phyloP scores from a whole-genome alignment of 2,329 filamentous ascomycete genomes.

The Phaeoacremonium minimum region DNA sequence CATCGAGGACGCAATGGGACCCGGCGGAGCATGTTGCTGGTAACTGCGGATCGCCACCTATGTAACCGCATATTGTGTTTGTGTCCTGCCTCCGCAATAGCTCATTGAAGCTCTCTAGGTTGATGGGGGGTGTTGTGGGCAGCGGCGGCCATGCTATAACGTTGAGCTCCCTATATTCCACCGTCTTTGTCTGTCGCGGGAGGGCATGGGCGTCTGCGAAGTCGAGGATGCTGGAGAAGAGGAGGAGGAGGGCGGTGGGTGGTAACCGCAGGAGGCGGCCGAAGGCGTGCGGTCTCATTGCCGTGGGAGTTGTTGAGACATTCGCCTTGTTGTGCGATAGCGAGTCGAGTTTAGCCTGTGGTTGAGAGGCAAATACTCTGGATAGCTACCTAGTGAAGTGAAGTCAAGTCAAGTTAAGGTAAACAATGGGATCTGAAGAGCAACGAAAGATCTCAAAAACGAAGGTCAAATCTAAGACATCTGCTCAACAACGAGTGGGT shows the following conservation, averaged over 20 bases:
- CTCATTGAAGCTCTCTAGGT: slow-evolving; percentile 25
- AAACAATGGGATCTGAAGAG: background rate
- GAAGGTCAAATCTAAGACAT: too few species aligned
- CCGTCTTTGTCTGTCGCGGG: slow-evolving; percentile 16
- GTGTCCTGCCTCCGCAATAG: slow-evolving; percentile 33
- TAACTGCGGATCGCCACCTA: slow-evolving; percentile 45
- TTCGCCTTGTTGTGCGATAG: background rate
- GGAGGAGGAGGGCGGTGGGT: slow-evolving; percentile 21
- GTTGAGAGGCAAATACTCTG: too few species aligned
- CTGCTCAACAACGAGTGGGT: too few species aligned
- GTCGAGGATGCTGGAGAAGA: slow-evolving; percentile 18
- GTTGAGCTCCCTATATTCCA: slow-evolving; percentile 21
- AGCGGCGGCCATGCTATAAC: slow-evolving; percentile 25
- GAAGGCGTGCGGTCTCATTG: slow-evolving; percentile 11
- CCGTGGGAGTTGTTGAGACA: background rate
- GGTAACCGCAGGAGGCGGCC: slow-evolving; percentile 21
- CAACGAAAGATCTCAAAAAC: too few species aligned
- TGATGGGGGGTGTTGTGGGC: slow-evolving; percentile 35
- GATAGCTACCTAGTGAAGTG: slow-evolving; percentile 1
- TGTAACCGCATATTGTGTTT: slow-evolving; percentile 55
- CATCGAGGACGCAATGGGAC: slow-evolving; percentile 54
- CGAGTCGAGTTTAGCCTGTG: background rate
- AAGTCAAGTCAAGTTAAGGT: slow-evolving; percentile 1
- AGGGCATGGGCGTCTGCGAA: slow-evolving; percentile 16
- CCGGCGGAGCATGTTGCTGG: slow-evolving; percentile 54